A percentile compares a stretch with the other conserved stretches of the same genome.
These are phyloP conservation scores for Penicillium cinerascens DNA, from an alignment of 495 filamentous ascomycete genomes.

Conservation along the genomic window DNA sequence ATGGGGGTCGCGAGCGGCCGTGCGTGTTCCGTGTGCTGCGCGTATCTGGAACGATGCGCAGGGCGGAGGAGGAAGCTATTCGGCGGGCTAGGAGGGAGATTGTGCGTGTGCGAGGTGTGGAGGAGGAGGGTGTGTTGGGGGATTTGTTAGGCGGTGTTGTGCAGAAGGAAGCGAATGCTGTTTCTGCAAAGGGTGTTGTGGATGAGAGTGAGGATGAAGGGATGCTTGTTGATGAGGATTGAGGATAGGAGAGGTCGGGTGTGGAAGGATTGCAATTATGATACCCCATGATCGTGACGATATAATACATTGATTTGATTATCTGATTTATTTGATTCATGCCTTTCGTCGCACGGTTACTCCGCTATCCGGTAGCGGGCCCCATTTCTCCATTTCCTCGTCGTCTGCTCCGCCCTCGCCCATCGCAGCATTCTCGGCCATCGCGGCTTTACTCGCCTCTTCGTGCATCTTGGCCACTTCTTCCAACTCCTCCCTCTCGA, in stretches of 20 bases:
- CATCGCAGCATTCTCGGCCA: slow-evolving; percentile 8
- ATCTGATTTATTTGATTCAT: slow-evolving; percentile 16
- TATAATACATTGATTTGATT: slow-evolving; percentile 27
- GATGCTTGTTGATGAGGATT: slow-evolving; percentile 36
- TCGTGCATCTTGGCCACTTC: slow-evolving; percentile 51
- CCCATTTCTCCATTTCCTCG: slow-evolving; percentile 34
- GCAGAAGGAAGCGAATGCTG: slow-evolving; percentile 7
- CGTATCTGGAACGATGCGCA: slow-evolving; percentile 91
- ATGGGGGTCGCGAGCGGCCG: slow-evolving; percentile 37
- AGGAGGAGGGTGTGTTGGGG: slow-evolving; percentile 40
- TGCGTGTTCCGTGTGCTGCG: slow-evolving; percentile 84
- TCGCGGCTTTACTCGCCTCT: slow-evolving; percentile 17
- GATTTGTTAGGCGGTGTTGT: slow-evolving; percentile 31
- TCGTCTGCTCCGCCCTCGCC: slow-evolving; percentile 34
- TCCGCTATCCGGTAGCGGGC: slow-evolving; percentile 40
- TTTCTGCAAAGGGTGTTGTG: slow-evolving; percentile 23
- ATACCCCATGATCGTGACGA: slow-evolving; percentile 14
- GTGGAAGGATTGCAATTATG: slow-evolving; percentile 10
- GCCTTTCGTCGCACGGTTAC: slow-evolving; percentile 45
- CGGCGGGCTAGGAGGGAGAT: slow-evolving; percentile 69
- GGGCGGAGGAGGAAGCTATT: slow-evolving; percentile 86
- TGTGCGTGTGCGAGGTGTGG: slow-evolving; percentile 51
- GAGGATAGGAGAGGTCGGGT: slow-evolving; percentile 11
- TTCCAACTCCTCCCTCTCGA: slow-evolving; percentile 68
- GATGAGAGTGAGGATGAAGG: slow-evolving; percentile 51